phyloP scores from a whole-genome alignment of 495 filamentous ascomycete genomes.

The Penicillium bovifimosum region DNA sequence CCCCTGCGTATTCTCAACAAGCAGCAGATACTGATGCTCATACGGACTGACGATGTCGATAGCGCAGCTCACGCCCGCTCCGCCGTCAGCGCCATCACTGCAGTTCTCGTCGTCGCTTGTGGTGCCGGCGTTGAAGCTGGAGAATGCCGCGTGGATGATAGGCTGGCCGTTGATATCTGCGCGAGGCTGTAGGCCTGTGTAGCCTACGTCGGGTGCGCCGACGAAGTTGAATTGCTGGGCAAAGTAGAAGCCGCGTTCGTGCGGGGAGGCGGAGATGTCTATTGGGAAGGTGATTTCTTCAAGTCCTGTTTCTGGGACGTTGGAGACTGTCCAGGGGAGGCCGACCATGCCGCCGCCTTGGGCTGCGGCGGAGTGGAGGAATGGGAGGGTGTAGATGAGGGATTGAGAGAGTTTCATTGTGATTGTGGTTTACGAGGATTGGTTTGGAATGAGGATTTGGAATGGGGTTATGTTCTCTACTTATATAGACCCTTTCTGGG shows the following conservation, averaged over 20 bases:
- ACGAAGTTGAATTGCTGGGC: conserved; percentile 27
- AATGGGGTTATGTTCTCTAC: conserved; percentile 5
- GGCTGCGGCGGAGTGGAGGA: conserved; percentile 5
- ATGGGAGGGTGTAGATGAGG: neutral
- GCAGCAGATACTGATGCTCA: conserved; percentile 13
- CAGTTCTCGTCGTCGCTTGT: conserved; percentile 19
- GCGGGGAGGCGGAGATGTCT: conserved; percentile 19
- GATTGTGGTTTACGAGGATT: conserved; percentile 7
- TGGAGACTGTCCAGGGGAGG: conserved; percentile 7
- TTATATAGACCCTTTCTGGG: neutral
- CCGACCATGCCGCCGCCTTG: conserved; percentile 15
- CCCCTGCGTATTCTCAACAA: conserved; percentile 19
- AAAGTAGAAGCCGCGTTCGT: conserved; percentile 23
- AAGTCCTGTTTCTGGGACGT: conserved; percentile 11
- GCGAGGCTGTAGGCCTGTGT: conserved; percentile 27
- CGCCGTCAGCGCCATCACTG: conserved; percentile 25
- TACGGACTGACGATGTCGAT: conserved; percentile 19
- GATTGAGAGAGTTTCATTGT: conserved; percentile 8
- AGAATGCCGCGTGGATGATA: conserved; percentile 28
- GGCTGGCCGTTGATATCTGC: conserved; percentile 4
- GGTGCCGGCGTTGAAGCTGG: conserved; percentile 24
- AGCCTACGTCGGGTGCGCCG: conserved; percentile 18
- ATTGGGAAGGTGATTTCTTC: conserved; percentile 27
- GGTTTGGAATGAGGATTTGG: conserved; percentile 5
- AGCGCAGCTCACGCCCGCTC: conserved; percentile 24